A percentile compares a stretch with the other conserved stretches of the same genome.
Conservation (phyloP, 768 basidiomycete genomes). For the Dacryopinax spathularia region DNA sequence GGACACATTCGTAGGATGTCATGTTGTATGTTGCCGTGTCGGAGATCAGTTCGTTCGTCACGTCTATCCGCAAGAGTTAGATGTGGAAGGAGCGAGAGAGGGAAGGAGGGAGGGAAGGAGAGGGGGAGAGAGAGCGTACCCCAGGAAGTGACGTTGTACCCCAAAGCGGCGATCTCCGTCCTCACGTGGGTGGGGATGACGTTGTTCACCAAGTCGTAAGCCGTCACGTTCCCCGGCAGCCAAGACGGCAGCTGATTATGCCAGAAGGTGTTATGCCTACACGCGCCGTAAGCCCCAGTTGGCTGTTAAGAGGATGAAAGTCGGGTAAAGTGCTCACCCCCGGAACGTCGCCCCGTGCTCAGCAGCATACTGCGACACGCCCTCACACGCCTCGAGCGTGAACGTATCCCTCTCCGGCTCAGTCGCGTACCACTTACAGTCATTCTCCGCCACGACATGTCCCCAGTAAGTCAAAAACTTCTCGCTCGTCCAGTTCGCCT, state of each 20-base stretch:
- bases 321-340: background rate
- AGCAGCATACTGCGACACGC: background rate
- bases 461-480: background rate
- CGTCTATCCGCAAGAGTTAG: no score
- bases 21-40: slow-evolving; percentile 1
- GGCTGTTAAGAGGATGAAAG: no score
- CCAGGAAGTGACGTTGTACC: background rate
- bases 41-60: slow-evolving; percentile 1
- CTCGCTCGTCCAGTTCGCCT: background rate
- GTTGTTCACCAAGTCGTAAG: background rate
- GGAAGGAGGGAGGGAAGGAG: background rate
- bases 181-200: background rate
- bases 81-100: no score
- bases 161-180: background rate
- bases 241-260: background rate
- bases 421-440: background rate
- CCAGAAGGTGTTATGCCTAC: background rate
- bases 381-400: background rate
- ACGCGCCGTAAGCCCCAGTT: no score
- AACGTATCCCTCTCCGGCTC: background rate
- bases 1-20: background rate
- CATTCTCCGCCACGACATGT: background rate
- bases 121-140: background rate
- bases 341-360: background rate
- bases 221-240: background rate